Evolutionary conservation across 1,284 basidiomycete genomes (phyloP).

Genomic region (Athelia sp.): DNA sequence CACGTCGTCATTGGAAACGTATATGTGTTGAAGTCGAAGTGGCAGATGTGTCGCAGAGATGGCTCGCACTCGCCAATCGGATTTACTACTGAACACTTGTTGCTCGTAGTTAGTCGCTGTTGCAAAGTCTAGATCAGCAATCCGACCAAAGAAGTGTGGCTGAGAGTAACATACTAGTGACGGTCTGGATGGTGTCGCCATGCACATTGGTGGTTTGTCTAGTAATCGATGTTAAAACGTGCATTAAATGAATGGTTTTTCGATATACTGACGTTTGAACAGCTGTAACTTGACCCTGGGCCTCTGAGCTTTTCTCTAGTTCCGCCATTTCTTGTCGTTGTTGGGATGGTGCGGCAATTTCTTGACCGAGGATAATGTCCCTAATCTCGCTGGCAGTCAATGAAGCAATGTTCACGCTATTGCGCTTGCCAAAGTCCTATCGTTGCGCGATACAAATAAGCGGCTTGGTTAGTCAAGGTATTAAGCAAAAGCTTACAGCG

Average conservation of each 20-base stretch:
- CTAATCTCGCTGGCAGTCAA: constrained; percentile 95
- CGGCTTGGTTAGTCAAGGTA: not conserved
- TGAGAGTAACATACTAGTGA: constrained; percentile 76
- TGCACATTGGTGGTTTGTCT: constrained; percentile 95
- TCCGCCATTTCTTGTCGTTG: constrained; percentile 99
- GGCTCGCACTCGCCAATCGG: constrained; percentile 97
- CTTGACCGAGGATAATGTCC: constrained; percentile 96
- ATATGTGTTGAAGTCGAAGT: constrained; percentile 95
- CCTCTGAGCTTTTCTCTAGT: constrained; percentile 93
- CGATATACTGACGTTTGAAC: constrained; percentile 71
- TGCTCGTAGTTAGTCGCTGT: constrained; percentile 95
- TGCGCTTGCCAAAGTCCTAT: constrained; percentile 97
- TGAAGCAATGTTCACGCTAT: constrained; percentile 98
- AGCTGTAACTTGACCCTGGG: constrained; percentile 93
- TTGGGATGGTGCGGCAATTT: constrained; percentile 87
- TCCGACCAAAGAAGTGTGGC: not conserved
- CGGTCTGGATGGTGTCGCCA: constrained; percentile 94
- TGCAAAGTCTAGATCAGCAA: constrained; percentile 10
- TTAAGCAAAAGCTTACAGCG: constrained; percentile 42
- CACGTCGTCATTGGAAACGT: constrained; percentile 98
- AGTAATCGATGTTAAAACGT: constrained; percentile 13
- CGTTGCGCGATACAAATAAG: constrained; percentile 10
- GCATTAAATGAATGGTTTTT: not conserved
- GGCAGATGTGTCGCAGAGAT: constrained; percentile 96
- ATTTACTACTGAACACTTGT: constrained; percentile 96